A percentile compares a stretch with the other conserved stretches of the same genome.
Evolutionary conservation across 1,284 basidiomycete species (phyloP).

Genomic region (Rhodotorula glutinis): DNA sequence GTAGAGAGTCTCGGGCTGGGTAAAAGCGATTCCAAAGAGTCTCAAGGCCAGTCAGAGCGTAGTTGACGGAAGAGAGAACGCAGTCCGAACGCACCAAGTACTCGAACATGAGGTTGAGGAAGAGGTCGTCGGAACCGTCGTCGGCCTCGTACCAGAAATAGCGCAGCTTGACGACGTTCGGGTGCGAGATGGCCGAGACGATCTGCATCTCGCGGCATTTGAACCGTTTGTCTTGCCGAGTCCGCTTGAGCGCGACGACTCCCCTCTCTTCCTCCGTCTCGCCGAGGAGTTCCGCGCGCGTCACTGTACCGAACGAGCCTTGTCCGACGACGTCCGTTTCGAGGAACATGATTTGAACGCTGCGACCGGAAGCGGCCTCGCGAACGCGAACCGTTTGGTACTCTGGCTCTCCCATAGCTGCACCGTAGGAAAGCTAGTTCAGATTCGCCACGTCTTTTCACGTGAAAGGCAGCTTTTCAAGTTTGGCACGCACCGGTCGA

Average conservation of each 20-base stretch:
- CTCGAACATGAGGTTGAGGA: slow-evolving; percentile 97
- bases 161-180: slow-evolving; percentile 93
- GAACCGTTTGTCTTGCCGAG: slow-evolving; percentile 99
- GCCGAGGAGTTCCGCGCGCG: slow-evolving; percentile 12
- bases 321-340: slow-evolving; percentile 8
- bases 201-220: slow-evolving; percentile 99
- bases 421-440: background rate
- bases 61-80: too few species aligned
- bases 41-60: background rate
- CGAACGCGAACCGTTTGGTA: background rate
- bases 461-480: too few species aligned
- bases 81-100: slow-evolving; percentile 59
- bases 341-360: slow-evolving; percentile 8
- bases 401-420: background rate
- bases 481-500: too few species aligned
- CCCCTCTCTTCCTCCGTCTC: slow-evolving; percentile 4
- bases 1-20: slow-evolving; percentile 88
- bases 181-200: slow-evolving; percentile 92
- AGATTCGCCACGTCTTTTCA: too few species aligned
- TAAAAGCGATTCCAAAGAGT: background rate
- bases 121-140: slow-evolving; percentile 90
- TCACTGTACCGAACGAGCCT: slow-evolving; percentile 30
- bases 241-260: slow-evolving; percentile 58
- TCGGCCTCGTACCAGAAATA: slow-evolving; percentile 69
- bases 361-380: slow-evolving; percentile 3